Percentiles rank a stretch among this genome's conserved stretches.
Conservation (phyloP, 306 rosid genomes). For the Trifolium dubium region DNA sequence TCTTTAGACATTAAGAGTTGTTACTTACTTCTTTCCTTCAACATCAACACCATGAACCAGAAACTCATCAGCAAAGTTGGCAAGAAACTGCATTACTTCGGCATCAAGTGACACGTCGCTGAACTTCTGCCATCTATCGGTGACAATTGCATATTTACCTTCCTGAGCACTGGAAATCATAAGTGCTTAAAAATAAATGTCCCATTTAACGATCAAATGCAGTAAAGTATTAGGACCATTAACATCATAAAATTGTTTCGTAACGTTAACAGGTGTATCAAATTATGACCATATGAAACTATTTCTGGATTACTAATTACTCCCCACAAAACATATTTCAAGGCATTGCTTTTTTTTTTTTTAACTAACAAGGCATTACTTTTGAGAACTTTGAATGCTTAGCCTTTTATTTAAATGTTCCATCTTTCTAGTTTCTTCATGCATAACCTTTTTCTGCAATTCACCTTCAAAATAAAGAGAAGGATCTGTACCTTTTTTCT, state of each 20-base stretch:
- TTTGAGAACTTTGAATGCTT: slow-evolving; percentile 21
- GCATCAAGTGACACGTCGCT: slow-evolving; percentile 74
- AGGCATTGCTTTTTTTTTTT: too few species aligned
- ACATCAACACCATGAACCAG: slow-evolving; percentile 97
- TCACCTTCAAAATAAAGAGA: slow-evolving; percentile 1
- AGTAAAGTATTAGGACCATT: slow-evolving; percentile 4
- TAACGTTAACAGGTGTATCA: background rate
- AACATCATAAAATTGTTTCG: slow-evolving; percentile 26
- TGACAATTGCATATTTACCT: slow-evolving; percentile 86
- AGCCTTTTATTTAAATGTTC: slow-evolving; percentile 16
- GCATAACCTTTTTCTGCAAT: slow-evolving; percentile 12
- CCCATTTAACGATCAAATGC: slow-evolving; percentile 24
- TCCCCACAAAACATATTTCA: slow-evolving; percentile 6
- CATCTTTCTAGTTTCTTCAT: background rate
- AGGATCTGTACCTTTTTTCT: slow-evolving; percentile 71
- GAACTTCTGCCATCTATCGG: slow-evolving; percentile 97
- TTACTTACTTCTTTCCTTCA: slow-evolving; percentile 91
- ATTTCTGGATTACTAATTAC: background rate
- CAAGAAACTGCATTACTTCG: slow-evolving; percentile 71
- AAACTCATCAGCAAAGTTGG: slow-evolving; percentile 87
- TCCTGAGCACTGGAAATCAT: slow-evolving; percentile 57
- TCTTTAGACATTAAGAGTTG: background rate
- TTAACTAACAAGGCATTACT: slow-evolving; percentile 15
- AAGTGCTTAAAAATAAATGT: slow-evolving; percentile 29
- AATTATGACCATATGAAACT: slow-evolving; percentile 6